These are phyloP conservation scores for Acrodontium crateriforme DNA, from an alignment of 2,329 filamentous ascomycete genomes.

Conservation along the genomic window DNA sequence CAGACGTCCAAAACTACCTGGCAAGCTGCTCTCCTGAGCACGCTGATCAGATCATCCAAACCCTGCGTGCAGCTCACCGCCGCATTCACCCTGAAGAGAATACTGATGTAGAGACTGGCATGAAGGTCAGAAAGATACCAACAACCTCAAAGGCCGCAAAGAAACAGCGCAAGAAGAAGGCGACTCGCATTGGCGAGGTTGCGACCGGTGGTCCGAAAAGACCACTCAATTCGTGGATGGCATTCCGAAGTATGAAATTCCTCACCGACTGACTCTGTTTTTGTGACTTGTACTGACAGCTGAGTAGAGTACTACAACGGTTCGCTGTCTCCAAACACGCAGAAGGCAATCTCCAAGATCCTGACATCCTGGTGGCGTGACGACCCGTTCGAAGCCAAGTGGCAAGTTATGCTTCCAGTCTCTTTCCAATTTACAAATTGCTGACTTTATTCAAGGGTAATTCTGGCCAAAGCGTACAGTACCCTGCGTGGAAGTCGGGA, in stretches of 20 bases:
- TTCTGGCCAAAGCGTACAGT: conserved; percentile 43
- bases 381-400: conserved; percentile 38
- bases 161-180: conserved; percentile 9
- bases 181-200: neutral
- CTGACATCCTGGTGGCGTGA: conserved; percentile 37
- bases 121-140: conserved; percentile 5
- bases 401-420: conserved; percentile 22
- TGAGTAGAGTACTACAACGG: conserved; percentile 7
- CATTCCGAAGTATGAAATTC: conserved; percentile 23
- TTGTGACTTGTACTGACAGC: conserved; percentile 1
- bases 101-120: neutral
- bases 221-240: conserved; percentile 25
- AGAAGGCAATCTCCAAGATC: conserved; percentile 40
- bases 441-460: conserved; percentile 9
- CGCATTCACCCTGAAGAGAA: neutral
- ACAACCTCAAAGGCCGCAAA: conserved; percentile 6
- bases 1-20: conserved; percentile 8
- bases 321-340: conserved; percentile 21
- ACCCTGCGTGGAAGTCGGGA: conserved; percentile 38
- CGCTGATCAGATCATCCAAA: conserved; percentile 3
- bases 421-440: neutral
- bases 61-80: neutral
- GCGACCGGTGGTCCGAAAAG: conserved; percentile 8
- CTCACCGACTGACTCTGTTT: conserved; percentile 1
- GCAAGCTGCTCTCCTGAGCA: conserved; percentile 5